Percentiles rank a stretch among this genome's conserved stretches.
Conservation (phyloP, 2,329 filamentous ascomycete species). For the Fusarium bactridioides region DNA sequence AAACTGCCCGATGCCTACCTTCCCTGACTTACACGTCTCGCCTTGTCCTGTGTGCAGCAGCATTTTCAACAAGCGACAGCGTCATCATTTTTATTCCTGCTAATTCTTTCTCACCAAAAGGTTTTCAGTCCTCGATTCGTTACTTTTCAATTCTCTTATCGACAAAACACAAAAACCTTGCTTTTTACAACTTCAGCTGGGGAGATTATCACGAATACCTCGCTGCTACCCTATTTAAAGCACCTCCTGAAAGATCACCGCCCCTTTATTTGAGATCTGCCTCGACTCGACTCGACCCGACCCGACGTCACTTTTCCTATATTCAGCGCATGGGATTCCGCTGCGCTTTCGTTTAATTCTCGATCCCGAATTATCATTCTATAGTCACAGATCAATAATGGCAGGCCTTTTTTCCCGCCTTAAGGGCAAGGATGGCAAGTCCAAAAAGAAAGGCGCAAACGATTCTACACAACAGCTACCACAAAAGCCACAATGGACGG, state of each 20-base stretch:
- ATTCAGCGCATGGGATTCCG: conserved; percentile 19
- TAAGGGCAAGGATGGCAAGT: conserved; percentile 76
- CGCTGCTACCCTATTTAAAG: neutral
- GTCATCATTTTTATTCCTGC: conserved; percentile 8
- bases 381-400: conserved; percentile 52
- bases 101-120: conserved; percentile 3
- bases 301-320: conserved; percentile 21
- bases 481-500: conserved; percentile 81
- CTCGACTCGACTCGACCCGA: neutral
- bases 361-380: conserved; percentile 2
- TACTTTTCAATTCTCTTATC: neutral
- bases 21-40: conserved; percentile 35
- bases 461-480: conserved; percentile 61
- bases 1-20: conserved; percentile 35
- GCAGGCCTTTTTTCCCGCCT: conserved; percentile 69
- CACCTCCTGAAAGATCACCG: conserved; percentile 15
- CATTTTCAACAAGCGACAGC: conserved; percentile 6
- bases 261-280: conserved; percentile 28
- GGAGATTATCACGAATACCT: conserved; percentile 23
- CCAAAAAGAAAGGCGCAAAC: conserved; percentile 71
- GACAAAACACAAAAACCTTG: conserved; percentile 16
- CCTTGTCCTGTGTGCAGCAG: conserved; percentile 12
- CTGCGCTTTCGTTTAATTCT: conserved; percentile 9
- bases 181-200: conserved; percentile 20
- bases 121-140: neutral